Evolutionary conservation across 1,284 basidiomycete species (phyloP).

Genomic region (Irpex sp.): DNA sequence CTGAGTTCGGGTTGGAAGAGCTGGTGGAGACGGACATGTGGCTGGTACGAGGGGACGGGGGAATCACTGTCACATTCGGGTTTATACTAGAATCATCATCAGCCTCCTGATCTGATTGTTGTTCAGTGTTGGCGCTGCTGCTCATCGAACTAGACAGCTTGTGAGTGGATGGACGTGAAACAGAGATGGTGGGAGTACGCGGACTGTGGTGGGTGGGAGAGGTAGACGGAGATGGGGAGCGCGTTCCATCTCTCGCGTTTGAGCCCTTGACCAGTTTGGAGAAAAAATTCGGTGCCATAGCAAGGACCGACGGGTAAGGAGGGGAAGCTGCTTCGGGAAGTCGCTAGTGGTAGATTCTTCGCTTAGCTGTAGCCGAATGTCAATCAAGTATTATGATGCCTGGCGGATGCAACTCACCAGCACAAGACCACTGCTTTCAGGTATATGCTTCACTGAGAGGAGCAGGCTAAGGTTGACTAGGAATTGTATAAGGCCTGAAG

Average conservation of each 20-base stretch:
- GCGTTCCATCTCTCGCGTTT: slow-evolving; percentile 17
- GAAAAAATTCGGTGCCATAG: slow-evolving; percentile 35
- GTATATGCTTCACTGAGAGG: not conserved
- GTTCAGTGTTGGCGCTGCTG: slow-evolving; percentile 7
- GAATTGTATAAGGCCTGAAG: not conserved
- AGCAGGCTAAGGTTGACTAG: not conserved
- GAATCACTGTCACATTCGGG: slow-evolving; percentile 53
- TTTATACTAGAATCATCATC: slow-evolving; percentile 28
- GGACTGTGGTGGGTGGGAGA: slow-evolving; percentile 17
- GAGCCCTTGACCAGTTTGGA: slow-evolving; percentile 32
- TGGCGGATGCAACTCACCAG: not conserved
- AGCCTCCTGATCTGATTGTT: slow-evolving; percentile 6
- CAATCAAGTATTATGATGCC: not conserved
- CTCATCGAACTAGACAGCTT: slow-evolving; percentile 16
- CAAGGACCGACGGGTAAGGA: not conserved
- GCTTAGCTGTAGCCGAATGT: not conserved
- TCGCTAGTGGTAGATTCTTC: not conserved
- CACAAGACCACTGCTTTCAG: not conserved
- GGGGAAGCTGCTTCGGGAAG: not conserved
- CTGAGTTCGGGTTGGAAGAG: slow-evolving; percentile 14
- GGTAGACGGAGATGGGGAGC: slow-evolving; percentile 15
- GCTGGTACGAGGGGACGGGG: slow-evolving; percentile 45
- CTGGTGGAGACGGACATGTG: slow-evolving; percentile 21
- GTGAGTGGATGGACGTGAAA: slow-evolving; percentile 13
- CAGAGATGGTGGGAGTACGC: slow-evolving; percentile 21